These are phyloP conservation scores for Dissophora globulifera DNA, from an alignment of 192 early-diverging fungal species.

Conservation along the genomic window DNA sequence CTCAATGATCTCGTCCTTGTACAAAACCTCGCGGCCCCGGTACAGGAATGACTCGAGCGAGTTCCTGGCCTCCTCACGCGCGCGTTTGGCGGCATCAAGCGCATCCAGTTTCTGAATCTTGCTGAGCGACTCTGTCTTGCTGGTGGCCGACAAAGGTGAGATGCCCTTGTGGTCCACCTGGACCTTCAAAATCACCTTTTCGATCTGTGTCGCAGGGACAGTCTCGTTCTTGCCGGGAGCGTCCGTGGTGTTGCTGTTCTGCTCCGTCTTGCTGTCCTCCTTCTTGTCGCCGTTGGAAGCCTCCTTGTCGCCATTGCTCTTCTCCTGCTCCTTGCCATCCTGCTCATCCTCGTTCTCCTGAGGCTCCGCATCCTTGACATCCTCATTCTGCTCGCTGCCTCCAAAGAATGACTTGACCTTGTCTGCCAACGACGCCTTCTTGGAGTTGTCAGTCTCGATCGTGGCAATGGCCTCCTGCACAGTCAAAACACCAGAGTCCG, in stretches of 20 bases:
- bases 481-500: constrained; percentile 78
- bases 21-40: constrained; percentile 81
- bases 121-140: constrained; percentile 49
- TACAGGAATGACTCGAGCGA: constrained; percentile 92
- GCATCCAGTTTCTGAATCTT: constrained; percentile 50
- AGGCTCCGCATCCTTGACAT: constrained; percentile 54
- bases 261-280: constrained; percentile 39
- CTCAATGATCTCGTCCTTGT: constrained; percentile 75
- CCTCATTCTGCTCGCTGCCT: constrained; percentile 57
- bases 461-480: constrained; percentile 71
- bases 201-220: constrained; percentile 45
- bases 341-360: constrained; percentile 40
- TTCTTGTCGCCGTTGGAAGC: constrained; percentile 8
- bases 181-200: constrained; percentile 71
- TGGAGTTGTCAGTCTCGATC: constrained; percentile 52
- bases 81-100: constrained; percentile 79
- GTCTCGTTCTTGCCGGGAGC: constrained; percentile 46
- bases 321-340: constrained; percentile 22
- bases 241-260: constrained; percentile 22
- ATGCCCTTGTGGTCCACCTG: constrained; percentile 66
- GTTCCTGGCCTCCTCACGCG: constrained; percentile 87
- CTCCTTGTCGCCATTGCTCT: constrained; percentile 6
- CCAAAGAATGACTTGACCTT: constrained; percentile 77
- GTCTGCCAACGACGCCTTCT: constrained; percentile 52
- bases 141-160: constrained; percentile 57